Evolutionary conservation across 2,329 filamentous ascomycete species (phyloP), one percentile per base, ranked within the genome.

Genomic region (Cercospora citrullina): DNA sequence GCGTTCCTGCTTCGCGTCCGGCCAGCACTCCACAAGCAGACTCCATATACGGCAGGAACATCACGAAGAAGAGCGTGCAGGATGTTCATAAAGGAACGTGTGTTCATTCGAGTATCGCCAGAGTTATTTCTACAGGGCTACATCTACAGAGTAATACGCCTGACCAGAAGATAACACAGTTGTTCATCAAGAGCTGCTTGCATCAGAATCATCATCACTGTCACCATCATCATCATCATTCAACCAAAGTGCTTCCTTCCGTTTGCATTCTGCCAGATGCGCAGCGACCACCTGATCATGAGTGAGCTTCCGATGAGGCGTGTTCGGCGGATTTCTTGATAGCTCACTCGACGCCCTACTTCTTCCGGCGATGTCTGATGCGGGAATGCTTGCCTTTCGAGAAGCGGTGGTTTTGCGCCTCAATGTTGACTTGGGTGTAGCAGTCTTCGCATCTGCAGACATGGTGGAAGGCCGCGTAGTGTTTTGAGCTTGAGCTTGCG

Each of bases 201-300:
- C 31, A 45, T 33, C 57, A 16, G 30, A 57, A 42, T 55, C 48
- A 48, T 55, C 61, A 36, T 64, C 48, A 48, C 51, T 51, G 28
- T 55, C 61, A 48, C 33, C 61, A 16, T 64, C 48, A 48, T 42
- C 33, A 23, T 64, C 62, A 18, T 64, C 51, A 51, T 57, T 36
- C 7, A 64, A 31, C 18, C 23, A 64, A 23, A 57, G 23, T 33
- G 48, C 48, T 28, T 64, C 62, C 21, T 58, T 57, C n/a, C 62
- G 62, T 31, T 64, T 64, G 16, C 62, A 64, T 26, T 64, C 62
- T 16, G 48, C 62, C 48, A 64, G 36, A 33, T 64, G 62, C 12
- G 62, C 62, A 18, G 62, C 62, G 6, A 64, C 30, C 14, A 51
- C 62, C 31, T 57, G 30, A 9, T 57, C 62, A 23, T 51, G 30